Percentiles rank a stretch among this genome's conserved stretches.
Conservation (phyloP, 2,329 filamentous ascomycete species). For the Fusarium veterinarium region DNA sequence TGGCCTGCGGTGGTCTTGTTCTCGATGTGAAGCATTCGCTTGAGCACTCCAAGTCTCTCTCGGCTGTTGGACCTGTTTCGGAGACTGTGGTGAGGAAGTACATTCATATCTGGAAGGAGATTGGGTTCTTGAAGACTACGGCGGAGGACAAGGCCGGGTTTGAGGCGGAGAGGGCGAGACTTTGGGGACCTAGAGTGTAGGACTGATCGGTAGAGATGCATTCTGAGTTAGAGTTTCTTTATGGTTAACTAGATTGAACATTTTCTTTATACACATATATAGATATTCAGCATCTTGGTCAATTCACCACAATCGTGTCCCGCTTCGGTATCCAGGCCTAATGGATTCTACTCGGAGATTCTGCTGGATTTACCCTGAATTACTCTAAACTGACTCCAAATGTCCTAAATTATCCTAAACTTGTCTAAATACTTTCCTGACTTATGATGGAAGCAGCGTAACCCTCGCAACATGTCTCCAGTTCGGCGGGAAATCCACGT, state of each 20-base stretch:
- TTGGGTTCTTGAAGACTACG: conserved; percentile 36
- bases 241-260: not conserved
- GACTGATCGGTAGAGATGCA: too few relatives aligned
- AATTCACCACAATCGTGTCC: not conserved
- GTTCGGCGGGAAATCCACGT: too few relatives aligned
- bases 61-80: conserved; percentile 19
- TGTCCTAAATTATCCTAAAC: not conserved
- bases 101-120: conserved; percentile 41
- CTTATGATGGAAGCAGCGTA: too few relatives aligned
- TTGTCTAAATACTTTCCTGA: too few relatives aligned
- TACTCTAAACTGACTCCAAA: too few relatives aligned
- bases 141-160: conserved; percentile 26
- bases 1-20: conserved; percentile 27
- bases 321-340: too few relatives aligned
- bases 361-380: too few relatives aligned
- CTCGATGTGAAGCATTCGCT: conserved; percentile 20
- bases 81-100: conserved; percentile 35
- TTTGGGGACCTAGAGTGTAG: conserved; percentile 19
- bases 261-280: not conserved
- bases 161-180: conserved; percentile 19
- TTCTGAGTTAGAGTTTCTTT: not conserved
- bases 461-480: too few relatives aligned
- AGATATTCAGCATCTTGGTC: not conserved
- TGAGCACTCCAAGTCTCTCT: conserved; percentile 25
- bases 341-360: too few relatives aligned